Evolutionary conservation across 2,329 filamentous ascomycete genomes (phyloP).

Genomic region (Orbilia oligospora): DNA sequence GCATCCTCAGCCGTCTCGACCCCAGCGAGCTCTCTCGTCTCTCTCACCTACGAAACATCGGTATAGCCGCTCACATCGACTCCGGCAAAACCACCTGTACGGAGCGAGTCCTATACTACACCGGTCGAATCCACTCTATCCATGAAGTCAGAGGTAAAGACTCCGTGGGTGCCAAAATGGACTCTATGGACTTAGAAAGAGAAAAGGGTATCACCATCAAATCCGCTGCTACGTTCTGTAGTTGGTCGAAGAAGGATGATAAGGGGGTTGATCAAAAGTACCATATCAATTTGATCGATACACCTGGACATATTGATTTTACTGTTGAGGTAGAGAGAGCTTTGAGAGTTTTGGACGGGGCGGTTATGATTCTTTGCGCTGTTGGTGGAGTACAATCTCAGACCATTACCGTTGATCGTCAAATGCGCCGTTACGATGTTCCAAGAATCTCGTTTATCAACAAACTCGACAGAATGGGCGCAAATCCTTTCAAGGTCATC

Average conservation of each 20-base stretch:
- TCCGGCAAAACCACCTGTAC: constrained; percentile 97
- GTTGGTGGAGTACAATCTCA: constrained; percentile 92
- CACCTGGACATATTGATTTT: constrained; percentile 98
- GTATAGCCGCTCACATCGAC: constrained; percentile 98
- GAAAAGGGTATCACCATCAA: constrained; percentile 99
- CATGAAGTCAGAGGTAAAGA: constrained; percentile 97
- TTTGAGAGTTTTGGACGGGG: constrained; percentile 92
- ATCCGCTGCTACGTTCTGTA: constrained; percentile 96
- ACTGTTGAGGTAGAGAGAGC: constrained; percentile 98
- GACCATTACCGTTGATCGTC: constrained; percentile 96
- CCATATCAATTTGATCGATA: constrained; percentile 98
- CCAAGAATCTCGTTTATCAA: constrained; percentile 97
- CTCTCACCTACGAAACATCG: constrained; percentile 91
- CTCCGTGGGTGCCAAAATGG: constrained; percentile 98
- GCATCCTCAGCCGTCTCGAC: constrained; percentile 83
- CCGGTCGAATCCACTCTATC: constrained; percentile 88
- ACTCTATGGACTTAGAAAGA: constrained; percentile 98
- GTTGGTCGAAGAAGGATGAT: constrained; percentile 87
- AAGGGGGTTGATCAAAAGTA: constrained; percentile 89
- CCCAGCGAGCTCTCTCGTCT: constrained; percentile 83
- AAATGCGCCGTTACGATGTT: constrained; percentile 98
- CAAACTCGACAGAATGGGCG: constrained; percentile 99
- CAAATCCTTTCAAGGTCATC: constrained; percentile 96
- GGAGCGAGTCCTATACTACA: constrained; percentile 98
- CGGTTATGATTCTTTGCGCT: constrained; percentile 98